Evolutionary conservation across 2,329 filamentous ascomycete genomes (phyloP), one percentile per base, ranked within the genome.

Genomic region (Dothistroma pini): DNA sequence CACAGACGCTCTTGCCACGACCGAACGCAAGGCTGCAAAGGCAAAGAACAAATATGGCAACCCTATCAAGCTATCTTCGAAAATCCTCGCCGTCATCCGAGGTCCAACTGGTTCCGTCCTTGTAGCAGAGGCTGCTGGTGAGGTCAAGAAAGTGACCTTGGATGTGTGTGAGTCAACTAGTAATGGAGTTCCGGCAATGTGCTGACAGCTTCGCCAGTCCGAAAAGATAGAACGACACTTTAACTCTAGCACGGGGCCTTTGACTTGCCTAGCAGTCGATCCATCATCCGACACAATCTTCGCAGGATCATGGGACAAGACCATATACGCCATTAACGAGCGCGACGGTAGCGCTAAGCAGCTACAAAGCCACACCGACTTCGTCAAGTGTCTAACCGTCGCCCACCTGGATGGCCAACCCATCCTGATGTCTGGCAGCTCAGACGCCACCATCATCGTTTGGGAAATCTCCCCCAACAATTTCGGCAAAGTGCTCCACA

Each of bases 221-320:
- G 75, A 75, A 62, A 74, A 82, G 67, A 78, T 73, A 7, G 64
- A 75, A 56, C 75, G 77, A 14, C 70, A 80, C 4, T 96, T 89
- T 72, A 84, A 84, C 71, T 91, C 91, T 1, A 90, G 93, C 19
- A 84, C 83, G 51, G 89, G 91, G 3, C 95, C 95, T 1, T 80
- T 96, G 10, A 93, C 91, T 10, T 90, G 89, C 67, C 76, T 96
- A 31, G 86, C 89, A 16, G 80, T 91, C 38, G 87, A 86, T 14
- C 74, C 79, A 4, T 55, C 59, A 12, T 70, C 71, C 4, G 69
- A 71, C 55, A 89, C 83, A 1, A 72, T 97, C 11, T 97, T 91
- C 75, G 91, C 91, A 25, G 93, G 93, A 35, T 95, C 88, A 61
- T 99, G 95, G 95, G 93, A 99, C 77, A 96, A 96, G 78, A 83